Evolutionary conservation across 257 asterid species (phyloP), one percentile per base, ranked within the genome.

Genomic region (Verbena officinalis): DNA sequence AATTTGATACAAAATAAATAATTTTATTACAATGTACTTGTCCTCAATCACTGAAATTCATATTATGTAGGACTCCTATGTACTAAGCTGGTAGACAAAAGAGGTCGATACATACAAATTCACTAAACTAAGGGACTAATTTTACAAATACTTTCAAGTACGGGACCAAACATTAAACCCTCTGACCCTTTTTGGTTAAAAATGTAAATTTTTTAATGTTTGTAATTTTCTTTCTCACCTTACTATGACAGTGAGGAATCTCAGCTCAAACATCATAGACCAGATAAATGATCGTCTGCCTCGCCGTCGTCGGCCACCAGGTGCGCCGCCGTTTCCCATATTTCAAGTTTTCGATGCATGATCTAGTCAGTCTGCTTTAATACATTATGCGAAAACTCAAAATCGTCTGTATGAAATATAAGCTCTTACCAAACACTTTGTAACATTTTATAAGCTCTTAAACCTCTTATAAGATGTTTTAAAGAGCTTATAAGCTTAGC

Each of bases 251-350:
- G 24, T 30, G 55, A 43, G 55, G 43, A 44, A 23, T 44, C 58
- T 7, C 49, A 44, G 65, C 52, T 56, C 14, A 11, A 49, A 24
- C 61, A 2, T 27, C 5, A 27, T 2, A 27, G 33, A 27, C 34
- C 30, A 58, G 58, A 67, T 61, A 44, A 61, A 94, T 90, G 97
- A 88, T 90, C 78, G 96, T 94, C 72, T 90, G 96, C 79, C 81
- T 90, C 68, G 97, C 97, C 80, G 99, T 94, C 86, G 99, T 94
- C 61, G 97, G 99, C 84, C 97, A 94, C 91, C 96, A 94, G 96
- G 97, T 94, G 51, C 75, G 13, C 65, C 71, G 46, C 64, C 69
- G 44, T 40, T 12, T 9, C 39, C 42, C 33, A n/a, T 2, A 27
- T 27, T 55, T 54, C n/a, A 27, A 5, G 4, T 27, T 27, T 27